Evolutionary conservation across 768 basidiomycete species (phyloP).

Genomic region (Calvatia gigantea): DNA sequence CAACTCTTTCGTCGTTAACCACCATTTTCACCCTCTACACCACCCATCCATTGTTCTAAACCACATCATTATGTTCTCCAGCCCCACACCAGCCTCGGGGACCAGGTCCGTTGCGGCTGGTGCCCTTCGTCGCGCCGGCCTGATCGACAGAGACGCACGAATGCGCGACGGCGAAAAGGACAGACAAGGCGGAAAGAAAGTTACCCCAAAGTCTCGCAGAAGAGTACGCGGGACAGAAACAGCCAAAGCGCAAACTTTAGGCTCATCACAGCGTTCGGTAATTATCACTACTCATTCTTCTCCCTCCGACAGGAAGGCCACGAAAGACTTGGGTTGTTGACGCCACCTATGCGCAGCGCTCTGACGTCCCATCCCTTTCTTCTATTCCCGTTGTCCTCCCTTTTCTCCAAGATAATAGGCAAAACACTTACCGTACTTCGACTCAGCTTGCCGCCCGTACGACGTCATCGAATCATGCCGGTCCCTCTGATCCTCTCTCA

Average conservation of each 20-base stretch:
- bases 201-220: constrained; percentile 58
- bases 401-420: constrained; percentile 32
- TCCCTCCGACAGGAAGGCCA: constrained; percentile 23
- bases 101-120: constrained; percentile 55
- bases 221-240: constrained; percentile 58
- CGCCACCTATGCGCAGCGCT: neutral
- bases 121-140: constrained; percentile 67
- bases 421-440: constrained; percentile 34
- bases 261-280: constrained; percentile 52
- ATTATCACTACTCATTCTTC: constrained; percentile 47
- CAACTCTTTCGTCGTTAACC: constrained; percentile 6
- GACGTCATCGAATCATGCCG: constrained; percentile 28
- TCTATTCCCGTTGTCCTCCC: constrained; percentile 34
- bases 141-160: constrained; percentile 71
- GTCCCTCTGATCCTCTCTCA: constrained; percentile 51
- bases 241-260: constrained; percentile 51
- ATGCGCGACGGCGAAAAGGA: constrained; percentile 66
- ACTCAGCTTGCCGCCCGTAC: constrained; percentile 30
- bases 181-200: constrained; percentile 74
- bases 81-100: constrained; percentile 55
- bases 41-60: neutral
- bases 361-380: constrained; percentile 19
- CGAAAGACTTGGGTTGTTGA: constrained; percentile 21
- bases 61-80: constrained; percentile 47
- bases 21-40: constrained; percentile 10